Conservation (phyloP, 2,329 filamentous ascomycete species). For the Pezicula neosporulosa region DNA sequence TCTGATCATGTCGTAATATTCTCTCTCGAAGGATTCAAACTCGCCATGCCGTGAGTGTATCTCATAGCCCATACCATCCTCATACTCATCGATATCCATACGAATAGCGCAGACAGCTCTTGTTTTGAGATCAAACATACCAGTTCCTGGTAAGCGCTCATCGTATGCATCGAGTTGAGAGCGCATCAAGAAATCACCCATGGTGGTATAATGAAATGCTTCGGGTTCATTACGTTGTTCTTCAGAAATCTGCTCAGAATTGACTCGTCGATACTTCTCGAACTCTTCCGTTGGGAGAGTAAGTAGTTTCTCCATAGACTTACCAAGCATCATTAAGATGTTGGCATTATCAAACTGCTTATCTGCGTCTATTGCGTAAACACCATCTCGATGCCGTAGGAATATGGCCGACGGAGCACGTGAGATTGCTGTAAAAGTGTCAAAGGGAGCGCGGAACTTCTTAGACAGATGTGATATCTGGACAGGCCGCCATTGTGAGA, state of each 20-base stretch:
- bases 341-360: conserved; percentile 86
- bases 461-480: conserved; percentile 65
- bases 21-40: conserved; percentile 90
- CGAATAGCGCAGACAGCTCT: conserved; percentile 87
- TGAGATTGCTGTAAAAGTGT: conserved; percentile 68
- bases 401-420: conserved; percentile 78
- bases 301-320: conserved; percentile 94
- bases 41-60: conserved; percentile 72
- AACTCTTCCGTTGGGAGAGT: conserved; percentile 80
- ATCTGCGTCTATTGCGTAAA: conserved; percentile 93
- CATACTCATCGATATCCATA: conserved; percentile 73
- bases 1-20: conserved; percentile 96
- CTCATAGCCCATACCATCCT: conserved; percentile 81
- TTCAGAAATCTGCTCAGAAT: conserved; percentile 65
- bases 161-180: conserved; percentile 94
- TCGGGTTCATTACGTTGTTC: conserved; percentile 71
- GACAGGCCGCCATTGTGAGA: conserved; percentile 78
- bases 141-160: conserved; percentile 78
- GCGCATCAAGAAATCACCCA: conserved; percentile 88
- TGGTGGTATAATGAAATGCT: conserved; percentile 81
- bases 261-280: conserved; percentile 73
- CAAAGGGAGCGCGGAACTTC: conserved; percentile 57
- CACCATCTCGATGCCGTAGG: conserved; percentile 75
- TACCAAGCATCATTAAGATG: conserved; percentile 86
- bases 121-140: conserved; percentile 96